Evolutionary conservation across 495 filamentous ascomycete genomes (phyloP).

Genomic region (Talaromyces trachyspermus): DNA sequence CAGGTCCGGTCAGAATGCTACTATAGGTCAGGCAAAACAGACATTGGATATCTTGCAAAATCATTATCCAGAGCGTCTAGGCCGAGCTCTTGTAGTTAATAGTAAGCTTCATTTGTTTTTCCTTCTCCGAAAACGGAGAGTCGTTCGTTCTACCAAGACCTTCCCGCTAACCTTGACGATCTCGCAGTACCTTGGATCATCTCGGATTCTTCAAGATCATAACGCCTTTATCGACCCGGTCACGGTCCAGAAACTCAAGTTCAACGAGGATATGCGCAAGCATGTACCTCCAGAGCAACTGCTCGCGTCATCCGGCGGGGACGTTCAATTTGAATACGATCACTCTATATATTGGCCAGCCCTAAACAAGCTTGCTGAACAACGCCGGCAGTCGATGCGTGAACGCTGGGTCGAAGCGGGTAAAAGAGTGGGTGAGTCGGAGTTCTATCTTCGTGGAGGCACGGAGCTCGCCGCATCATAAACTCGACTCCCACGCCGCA

Average conservation of each 20-base stretch:
- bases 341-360: slow-evolving; percentile 87
- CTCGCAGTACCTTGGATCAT: slow-evolving; percentile 75
- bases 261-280: slow-evolving; percentile 77
- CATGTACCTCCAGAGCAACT: slow-evolving; percentile 75
- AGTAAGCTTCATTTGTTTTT: slow-evolving; percentile 34
- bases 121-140: no score
- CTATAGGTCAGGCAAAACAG: slow-evolving; percentile 66
- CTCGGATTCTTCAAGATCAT: slow-evolving; percentile 89
- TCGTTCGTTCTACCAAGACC: no score
- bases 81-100: slow-evolving; percentile 79
- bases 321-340: slow-evolving; percentile 75
- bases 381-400: slow-evolving; percentile 48
- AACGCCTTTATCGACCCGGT: slow-evolving; percentile 87
- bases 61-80: slow-evolving; percentile 92
- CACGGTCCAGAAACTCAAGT: slow-evolving; percentile 87
- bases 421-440: slow-evolving; percentile 72
- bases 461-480: slow-evolving; percentile 30
- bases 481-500: no score
- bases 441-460: slow-evolving; percentile 69
- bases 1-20: slow-evolving; percentile 67
- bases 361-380: slow-evolving; percentile 56
- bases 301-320: slow-evolving; percentile 51
- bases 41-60: slow-evolving; percentile 82
- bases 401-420: slow-evolving; percentile 74
- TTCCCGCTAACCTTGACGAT: no score